Conservation (phyloP, 805 yeast genomes). For the Lipomyces yamadae region DNA sequence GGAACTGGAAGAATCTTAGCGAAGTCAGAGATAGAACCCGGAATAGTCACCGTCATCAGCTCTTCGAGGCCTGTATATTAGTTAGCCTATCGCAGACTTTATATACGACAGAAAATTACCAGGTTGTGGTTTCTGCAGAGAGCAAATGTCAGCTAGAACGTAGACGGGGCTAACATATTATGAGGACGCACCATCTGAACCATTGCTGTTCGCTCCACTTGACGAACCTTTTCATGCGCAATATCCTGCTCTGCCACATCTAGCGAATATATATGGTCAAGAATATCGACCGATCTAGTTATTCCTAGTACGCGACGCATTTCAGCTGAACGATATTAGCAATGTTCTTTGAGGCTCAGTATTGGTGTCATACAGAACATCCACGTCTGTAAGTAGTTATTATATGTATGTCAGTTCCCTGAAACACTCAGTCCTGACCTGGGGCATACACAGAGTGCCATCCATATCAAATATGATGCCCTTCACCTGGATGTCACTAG, state of each 20-base stretch:
- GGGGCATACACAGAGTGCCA: constrained; percentile 73
- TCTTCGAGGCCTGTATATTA: constrained; percentile 51
- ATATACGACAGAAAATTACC: constrained; percentile 18
- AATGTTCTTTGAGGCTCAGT: background rate
- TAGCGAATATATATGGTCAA: constrained; percentile 55
- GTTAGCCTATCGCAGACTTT: background rate
- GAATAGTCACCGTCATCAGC: constrained; percentile 46
- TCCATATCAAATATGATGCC: constrained; percentile 81
- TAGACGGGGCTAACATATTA: background rate
- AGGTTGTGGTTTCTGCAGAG: constrained; percentile 45
- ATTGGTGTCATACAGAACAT: constrained; percentile 49
- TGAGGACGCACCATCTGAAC: constrained; percentile 50
- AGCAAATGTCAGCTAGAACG: background rate
- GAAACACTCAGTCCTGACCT: constrained; percentile 39
- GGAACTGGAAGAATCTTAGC: constrained; percentile 33
- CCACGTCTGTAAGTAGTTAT: constrained; percentile 47
- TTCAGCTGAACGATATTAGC: constrained; percentile 45
- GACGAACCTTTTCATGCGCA: constrained; percentile 55
- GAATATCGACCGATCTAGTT: constrained; percentile 54
- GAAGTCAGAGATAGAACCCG: background rate
- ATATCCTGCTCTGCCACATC: constrained; percentile 48
- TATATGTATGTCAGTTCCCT: too few species aligned
- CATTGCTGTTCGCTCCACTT: constrained; percentile 70
- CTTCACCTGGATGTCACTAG: constrained; percentile 43
- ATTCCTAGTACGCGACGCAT: constrained; percentile 67